Evolutionary conservation across 2,329 filamentous ascomycete species (phyloP).

Genomic region (Penicillium sp.): DNA sequence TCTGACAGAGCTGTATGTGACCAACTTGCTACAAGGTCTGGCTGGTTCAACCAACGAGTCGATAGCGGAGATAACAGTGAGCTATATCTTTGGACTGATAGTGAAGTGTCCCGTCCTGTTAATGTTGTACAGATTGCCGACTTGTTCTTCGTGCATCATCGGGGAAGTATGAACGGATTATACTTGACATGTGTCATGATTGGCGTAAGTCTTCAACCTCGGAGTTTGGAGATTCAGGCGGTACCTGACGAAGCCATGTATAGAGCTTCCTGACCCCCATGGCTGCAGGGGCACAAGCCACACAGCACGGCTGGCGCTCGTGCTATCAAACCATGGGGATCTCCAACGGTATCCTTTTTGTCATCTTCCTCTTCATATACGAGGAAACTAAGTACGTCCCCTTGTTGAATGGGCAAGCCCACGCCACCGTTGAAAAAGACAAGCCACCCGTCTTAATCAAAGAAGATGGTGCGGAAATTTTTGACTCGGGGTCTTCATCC

Average conservation of each 20-base stretch:
- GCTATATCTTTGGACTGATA: conserved; percentile 27
- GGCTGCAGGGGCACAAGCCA: conserved; percentile 29
- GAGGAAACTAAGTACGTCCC: conserved; percentile 32
- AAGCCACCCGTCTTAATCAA: neutral
- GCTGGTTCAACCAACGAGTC: conserved; percentile 37
- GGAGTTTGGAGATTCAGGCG: neutral
- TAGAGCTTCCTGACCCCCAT: conserved; percentile 30
- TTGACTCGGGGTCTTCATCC: conserved; percentile 8
- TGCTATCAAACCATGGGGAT: conserved; percentile 32
- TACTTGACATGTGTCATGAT: conserved; percentile 40
- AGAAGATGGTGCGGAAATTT: neutral
- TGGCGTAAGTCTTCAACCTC: conserved; percentile 27
- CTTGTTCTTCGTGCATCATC: conserved; percentile 45
- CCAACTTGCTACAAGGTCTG: conserved; percentile 37
- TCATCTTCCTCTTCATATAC: conserved; percentile 29
- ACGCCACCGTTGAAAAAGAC: neutral
- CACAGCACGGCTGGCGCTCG: conserved; percentile 29
- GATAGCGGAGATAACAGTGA: conserved; percentile 37
- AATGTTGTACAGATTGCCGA: conserved; percentile 33
- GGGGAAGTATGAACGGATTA: conserved; percentile 44
- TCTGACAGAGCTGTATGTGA: conserved; percentile 37
- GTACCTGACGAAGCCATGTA: neutral
- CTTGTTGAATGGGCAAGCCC: conserved; percentile 8
- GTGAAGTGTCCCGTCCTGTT: neutral
- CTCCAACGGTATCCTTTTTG: conserved; percentile 21